Base-by-base conservation (phyloP, 192 early-diverging fungal genomes). In the Rhizoclosmatium sp. region DNA sequence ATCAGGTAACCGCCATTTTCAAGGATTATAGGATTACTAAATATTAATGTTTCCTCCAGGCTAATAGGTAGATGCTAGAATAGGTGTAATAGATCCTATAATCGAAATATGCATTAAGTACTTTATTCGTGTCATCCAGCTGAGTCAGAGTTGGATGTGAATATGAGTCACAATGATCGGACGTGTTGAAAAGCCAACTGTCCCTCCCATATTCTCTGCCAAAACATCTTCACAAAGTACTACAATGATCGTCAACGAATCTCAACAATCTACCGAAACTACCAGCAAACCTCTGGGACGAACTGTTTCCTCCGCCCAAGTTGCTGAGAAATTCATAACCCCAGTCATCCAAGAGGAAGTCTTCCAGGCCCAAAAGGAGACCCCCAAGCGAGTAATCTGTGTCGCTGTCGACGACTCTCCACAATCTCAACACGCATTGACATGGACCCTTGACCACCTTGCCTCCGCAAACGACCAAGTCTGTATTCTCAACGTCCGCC, bases 361-460 rank as follows among this genome's bases (percentile, higher is more conserved):
- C 9, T 12, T 69, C 4, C 40, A 21, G 21, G 39, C 21, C 10
- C 31, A 39, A 47, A 9, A 71, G 39, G 61, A 9, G 59, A 54
- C 48, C 10, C 71, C 78, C 2, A 61, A 69, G 47, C 47, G 84
- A 47, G 65, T 81, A 4, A 71, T 85, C 49, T 67, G 60, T 51
- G 68, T 85, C 39, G 80, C 81, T 41, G 77, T 85, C 45, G 84
- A 85, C 61, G 70, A 69, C 40, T 78, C 75, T 10, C 40, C 69
- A 14, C 42, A 62, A 42, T 69, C 81, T 3, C 46, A 71, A 61
- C 45, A 80, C 42, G 78, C 79, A n/a, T 61, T 85, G 23, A 45
- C 68, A n/a, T 85, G 84, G 84, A 59, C 81, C 41, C 51, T 85
- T 16, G 68, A 80, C 21, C 77, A 85, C 67, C 48, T 81, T 41